Conservation (phyloP, 2,329 filamentous ascomycete species). For the Clonostachys solani region DNA sequence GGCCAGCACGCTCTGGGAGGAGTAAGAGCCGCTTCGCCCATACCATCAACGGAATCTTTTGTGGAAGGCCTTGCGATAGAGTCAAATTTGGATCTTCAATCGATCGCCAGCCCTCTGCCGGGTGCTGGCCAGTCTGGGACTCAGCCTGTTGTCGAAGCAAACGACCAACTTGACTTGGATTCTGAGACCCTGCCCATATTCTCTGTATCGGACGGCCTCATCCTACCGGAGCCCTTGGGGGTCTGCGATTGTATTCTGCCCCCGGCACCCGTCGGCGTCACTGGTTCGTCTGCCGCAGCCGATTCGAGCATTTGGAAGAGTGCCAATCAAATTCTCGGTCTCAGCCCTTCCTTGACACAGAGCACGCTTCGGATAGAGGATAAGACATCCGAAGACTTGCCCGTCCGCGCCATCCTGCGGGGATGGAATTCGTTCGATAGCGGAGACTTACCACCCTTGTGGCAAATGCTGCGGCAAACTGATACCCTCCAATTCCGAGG, state of each 20-base stretch:
- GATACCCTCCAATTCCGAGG: slow-evolving; percentile 14
- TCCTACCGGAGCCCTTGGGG: slow-evolving; percentile 3
- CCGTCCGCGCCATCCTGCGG: slow-evolving; percentile 14
- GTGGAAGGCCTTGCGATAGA: no score
- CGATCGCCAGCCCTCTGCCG: no score
- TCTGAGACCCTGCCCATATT: no score
- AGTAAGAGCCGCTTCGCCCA: no score
- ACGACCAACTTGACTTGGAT: no score
- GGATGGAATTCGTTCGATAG: slow-evolving; percentile 20
- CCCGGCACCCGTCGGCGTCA: not conserved
- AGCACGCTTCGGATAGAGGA: slow-evolving; percentile 10
- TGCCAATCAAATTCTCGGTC: slow-evolving; percentile 12
- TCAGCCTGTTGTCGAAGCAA: no score
- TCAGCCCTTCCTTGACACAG: slow-evolving; percentile 5
- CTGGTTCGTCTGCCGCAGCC: not conserved
- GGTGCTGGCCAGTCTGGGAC: no score
- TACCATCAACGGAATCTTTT: no score
- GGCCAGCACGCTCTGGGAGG: no score
- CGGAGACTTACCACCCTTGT: slow-evolving; percentile 15
- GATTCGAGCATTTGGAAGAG: slow-evolving; percentile 14
- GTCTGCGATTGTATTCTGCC: not conserved
- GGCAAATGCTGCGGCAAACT: slow-evolving; percentile 15
- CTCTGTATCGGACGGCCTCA: not conserved
- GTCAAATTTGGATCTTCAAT: no score
- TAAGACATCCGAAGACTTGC: slow-evolving; percentile 13